Base-by-base conservation (phyloP, 805 yeast species). In the Wickerhamomyces ciferrii region DNA sequence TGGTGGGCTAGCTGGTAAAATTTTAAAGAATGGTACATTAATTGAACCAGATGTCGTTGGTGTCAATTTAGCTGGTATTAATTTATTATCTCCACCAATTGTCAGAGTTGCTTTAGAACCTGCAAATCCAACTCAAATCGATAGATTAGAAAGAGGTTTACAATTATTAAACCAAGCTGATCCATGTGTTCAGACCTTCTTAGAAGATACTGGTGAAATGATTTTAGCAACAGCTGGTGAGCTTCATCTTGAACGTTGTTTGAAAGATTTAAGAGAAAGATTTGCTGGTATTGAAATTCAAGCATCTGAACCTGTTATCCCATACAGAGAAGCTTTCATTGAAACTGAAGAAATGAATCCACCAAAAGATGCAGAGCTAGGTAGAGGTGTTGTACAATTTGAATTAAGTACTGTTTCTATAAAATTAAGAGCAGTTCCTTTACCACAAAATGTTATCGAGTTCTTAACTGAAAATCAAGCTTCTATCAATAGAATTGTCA, bases 61-160 rank as follows among this genome's bases (percentile, higher is more conserved):
- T 37, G 81, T 82, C n/a, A 84, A 84, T 54, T 69, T 84, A 43
- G 96, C 96, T 0, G 85, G 88, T 53, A 71, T 89, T 18, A 84
- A 81, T 46, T 66, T 81, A 45, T 77, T 84, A 15, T 79, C 86
- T n/a, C 87, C 89, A 29, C 99, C 99, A 1, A 92, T 94, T 61
- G 88, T 94, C 54, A 81, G 90, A 53, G 96, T 94, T 29, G 97
- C 99, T 0, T 71, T 94, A n/a, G 99, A 94, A 61, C 97, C 99
- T 1, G 84, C 78, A 5, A 86, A 89, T 55, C 96, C 96, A 10
- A 75, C 84, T 42, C 83, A 89, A 54, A 78, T 90, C 74, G 82
- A 78, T 41, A 78, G 78, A 55, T 70, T 94, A 39, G 96, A 83
- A 43, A 72, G 74, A 25, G 99, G 99, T 0, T 71, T 94, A 48